phyloP scores from a whole-genome alignment of 371 early-diverging fungal species.

The Apophysomyces variabilis region DNA sequence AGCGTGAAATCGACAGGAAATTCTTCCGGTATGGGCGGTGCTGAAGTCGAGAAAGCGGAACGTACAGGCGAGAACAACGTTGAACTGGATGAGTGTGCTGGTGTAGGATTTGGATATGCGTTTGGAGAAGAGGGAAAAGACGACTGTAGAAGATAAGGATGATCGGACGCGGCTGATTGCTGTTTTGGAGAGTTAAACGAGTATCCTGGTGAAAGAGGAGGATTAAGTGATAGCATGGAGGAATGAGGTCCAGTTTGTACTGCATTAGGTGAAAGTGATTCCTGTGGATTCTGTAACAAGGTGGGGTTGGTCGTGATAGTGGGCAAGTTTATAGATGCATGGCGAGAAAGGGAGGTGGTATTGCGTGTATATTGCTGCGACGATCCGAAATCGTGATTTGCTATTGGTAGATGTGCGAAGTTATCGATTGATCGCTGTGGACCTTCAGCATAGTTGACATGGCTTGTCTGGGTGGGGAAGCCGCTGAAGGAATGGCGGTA shows the following conservation, averaged over 20 bases:
- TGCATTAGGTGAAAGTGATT: constrained; percentile 17
- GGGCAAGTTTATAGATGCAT: constrained; percentile 25
- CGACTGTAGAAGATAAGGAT: not conserved
- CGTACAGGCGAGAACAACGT: constrained; percentile 17
- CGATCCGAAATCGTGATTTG: constrained; percentile 3
- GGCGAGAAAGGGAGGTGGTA: constrained; percentile 18
- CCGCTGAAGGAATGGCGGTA: constrained; percentile 28
- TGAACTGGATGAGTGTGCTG: not conserved
- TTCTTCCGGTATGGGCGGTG: constrained; percentile 20
- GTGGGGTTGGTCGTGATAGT: constrained; percentile 20
- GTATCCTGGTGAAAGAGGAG: constrained; percentile 23
- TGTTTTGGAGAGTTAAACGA: not conserved
- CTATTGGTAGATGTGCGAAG: not conserved
- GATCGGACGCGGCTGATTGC: constrained; percentile 1
- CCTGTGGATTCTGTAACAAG: constrained; percentile 5
- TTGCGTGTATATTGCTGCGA: constrained; percentile 16
- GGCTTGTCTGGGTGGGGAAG: constrained; percentile 15
- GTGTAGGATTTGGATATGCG: not conserved
- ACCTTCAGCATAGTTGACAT: not conserved
- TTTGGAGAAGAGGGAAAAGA: constrained; percentile 13
- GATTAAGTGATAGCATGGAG: constrained; percentile 10
- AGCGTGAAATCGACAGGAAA: constrained; percentile 18
- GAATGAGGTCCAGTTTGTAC: constrained; percentile 5
- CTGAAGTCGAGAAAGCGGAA: constrained; percentile 10
- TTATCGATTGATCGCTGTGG: constrained; percentile 12